phyloP scores from a whole-genome alignment of 345 rosid genomes.

The Acer negundo region DNA sequence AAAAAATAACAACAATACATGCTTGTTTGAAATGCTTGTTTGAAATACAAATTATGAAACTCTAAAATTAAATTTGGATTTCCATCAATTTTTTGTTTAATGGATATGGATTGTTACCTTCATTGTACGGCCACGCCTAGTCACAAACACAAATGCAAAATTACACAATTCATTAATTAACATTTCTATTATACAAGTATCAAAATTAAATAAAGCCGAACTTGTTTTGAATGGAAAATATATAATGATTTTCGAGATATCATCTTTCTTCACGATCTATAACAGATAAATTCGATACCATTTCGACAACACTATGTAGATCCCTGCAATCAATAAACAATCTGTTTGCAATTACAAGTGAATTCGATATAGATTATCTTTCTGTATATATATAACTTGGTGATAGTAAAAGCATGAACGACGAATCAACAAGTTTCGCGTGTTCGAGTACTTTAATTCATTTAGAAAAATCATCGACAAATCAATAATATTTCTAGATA shows the following conservation, averaged over 20 bases:
- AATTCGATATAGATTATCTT: too few species aligned
- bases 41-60: background rate
- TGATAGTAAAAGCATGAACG: too few species aligned
- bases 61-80: too few species aligned
- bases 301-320: conserved; percentile 19
- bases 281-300: background rate
- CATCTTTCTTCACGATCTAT: conserved; percentile 32
- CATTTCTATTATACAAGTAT: background rate
- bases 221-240: background rate
- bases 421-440: too few species aligned
- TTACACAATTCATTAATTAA: background rate
- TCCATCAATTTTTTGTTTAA: too few species aligned
- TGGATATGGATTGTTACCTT: conserved; percentile 9
- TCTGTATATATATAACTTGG: too few species aligned
- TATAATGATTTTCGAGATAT: too few species aligned
- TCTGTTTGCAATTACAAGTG: too few species aligned
- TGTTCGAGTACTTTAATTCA: background rate
- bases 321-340: conserved; percentile 13
- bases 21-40: too few species aligned
- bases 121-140: conserved; percentile 25
- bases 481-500: background rate
- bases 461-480: background rate
- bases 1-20: too few species aligned
- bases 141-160: background rate
- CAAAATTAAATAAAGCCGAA: background rate